Evolutionary conservation across 2,329 filamentous ascomycete species (phyloP).

Genomic region (Trichoderma sp.): DNA sequence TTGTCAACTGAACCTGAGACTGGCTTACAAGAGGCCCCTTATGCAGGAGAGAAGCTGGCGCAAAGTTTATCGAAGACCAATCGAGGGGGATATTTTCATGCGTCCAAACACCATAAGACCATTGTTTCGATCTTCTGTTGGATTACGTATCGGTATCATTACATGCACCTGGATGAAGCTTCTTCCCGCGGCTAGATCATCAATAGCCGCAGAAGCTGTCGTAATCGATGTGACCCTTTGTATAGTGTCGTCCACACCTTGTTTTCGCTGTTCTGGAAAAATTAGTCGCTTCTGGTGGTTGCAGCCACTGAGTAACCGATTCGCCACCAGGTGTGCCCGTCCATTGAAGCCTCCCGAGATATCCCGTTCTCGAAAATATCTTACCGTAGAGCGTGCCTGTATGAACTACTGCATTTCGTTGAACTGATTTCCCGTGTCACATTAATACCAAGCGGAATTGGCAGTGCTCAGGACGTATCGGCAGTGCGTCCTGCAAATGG

Average conservation of each 20-base stretch:
- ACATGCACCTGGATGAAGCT: not conserved
- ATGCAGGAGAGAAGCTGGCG: conserved; percentile 17
- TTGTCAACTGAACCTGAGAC: conserved; percentile 22
- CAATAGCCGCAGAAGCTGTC: not conserved
- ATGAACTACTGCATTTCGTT: not conserved
- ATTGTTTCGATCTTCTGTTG: not conserved
- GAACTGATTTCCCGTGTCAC: not conserved
- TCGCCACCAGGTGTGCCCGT: not conserved
- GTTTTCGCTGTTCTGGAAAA: not conserved
- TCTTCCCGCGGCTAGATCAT: too few relatives aligned
- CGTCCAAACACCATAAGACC: not conserved
- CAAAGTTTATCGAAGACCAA: conserved; percentile 9
- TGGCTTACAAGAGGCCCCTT: not conserved
- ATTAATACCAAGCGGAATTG: not conserved
- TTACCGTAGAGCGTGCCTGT: not conserved
- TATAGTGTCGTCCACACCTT: not conserved
- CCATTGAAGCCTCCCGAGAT: conserved; percentile 10
- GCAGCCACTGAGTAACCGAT: conserved; percentile 3
- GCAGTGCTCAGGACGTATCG: not conserved
- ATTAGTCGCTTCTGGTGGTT: conserved; percentile 2
- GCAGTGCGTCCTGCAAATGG: not conserved
- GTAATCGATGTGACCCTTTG: not conserved
- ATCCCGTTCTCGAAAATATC: conserved; percentile 5
- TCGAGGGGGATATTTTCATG: not conserved
- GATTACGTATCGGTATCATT: not conserved